A percentile compares a stretch with the other conserved stretches of the same genome.
phyloP scores from a whole-genome alignment of 768 basidiomycete species.

The Pulveroboletus sp. region DNA sequence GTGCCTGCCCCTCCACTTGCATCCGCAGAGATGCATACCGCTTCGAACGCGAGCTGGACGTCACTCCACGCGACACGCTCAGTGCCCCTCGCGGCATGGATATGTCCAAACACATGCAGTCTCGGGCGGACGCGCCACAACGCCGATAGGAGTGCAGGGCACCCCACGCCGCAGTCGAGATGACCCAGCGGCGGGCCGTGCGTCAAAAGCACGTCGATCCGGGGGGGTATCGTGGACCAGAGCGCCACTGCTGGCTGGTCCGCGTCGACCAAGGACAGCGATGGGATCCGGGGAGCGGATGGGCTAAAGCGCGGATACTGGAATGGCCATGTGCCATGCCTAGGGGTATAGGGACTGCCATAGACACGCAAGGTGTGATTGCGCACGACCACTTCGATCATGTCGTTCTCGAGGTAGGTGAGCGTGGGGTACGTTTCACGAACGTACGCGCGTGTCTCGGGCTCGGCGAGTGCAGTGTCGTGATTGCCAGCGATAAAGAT shows the following conservation, averaged over 20 bases:
- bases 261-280: neutral
- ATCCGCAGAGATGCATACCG: constrained; percentile 16
- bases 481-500: constrained; percentile 46
- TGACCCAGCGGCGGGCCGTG: constrained; percentile 41
- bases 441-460: constrained; percentile 13
- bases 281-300: neutral
- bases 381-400: constrained; percentile 26
- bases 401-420: constrained; percentile 38
- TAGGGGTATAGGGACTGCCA: constrained; percentile 40
- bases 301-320: constrained; percentile 10
- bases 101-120: constrained; percentile 43
- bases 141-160: constrained; percentile 30
- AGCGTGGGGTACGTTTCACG: constrained; percentile 25
- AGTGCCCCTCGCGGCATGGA: constrained; percentile 37
- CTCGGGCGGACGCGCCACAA: constrained; percentile 35
- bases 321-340: constrained; percentile 24
- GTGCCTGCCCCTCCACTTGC: constrained; percentile 7
- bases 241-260: constrained; percentile 4
- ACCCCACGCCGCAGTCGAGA: constrained; percentile 32
- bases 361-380: constrained; percentile 33
- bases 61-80: constrained; percentile 32
- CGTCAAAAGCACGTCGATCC: constrained; percentile 41
- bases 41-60: constrained; percentile 30
- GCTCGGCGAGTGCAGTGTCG: constrained; percentile 29
- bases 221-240: constrained; percentile 31